Conservation (phyloP, 495 filamentous ascomycete species). For the Antarctomyces pellizariae region DNA sequence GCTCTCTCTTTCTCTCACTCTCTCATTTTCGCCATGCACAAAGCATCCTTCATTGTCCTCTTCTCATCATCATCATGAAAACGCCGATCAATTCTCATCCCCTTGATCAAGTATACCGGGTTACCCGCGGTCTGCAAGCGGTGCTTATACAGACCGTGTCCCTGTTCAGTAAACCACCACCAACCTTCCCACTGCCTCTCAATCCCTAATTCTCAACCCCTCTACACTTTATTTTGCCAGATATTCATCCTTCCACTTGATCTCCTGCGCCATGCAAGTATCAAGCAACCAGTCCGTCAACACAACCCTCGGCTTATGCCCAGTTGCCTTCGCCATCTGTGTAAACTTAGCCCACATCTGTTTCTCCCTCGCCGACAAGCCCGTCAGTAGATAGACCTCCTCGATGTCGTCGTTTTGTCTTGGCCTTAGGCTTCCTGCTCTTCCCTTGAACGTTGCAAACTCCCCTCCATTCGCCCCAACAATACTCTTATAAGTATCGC, state of each 20-base stretch:
- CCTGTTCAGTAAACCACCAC: neutral
- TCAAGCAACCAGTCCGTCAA: constrained; percentile 73
- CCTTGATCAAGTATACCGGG: no score
- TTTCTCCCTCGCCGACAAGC: constrained; percentile 35
- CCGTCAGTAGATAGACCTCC: constrained; percentile 57
- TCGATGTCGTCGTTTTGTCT: constrained; percentile 38
- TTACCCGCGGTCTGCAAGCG: no score
- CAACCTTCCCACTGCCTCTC: no score
- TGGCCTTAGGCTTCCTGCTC: constrained; percentile 30
- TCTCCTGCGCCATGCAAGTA: constrained; percentile 64
- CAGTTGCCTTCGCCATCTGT: constrained; percentile 43
- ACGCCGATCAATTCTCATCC: no score
- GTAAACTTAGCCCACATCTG: constrained; percentile 61
- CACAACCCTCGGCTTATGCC: constrained; percentile 55
- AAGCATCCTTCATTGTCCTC: no score
- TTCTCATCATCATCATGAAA: no score
- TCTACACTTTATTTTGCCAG: constrained; percentile 17
- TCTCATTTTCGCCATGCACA: no score
- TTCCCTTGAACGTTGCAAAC: constrained; percentile 54
- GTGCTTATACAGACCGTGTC: constrained; percentile 1
- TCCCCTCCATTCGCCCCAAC: constrained; percentile 71
- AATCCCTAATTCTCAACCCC: constrained; percentile 14
- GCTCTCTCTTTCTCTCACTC: no score
- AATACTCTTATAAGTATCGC: constrained; percentile 63
- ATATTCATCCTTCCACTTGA: constrained; percentile 40